These are phyloP conservation scores for Nakataea oryzae DNA, from an alignment of 2,329 filamentous ascomycete genomes.

Conservation along the genomic window DNA sequence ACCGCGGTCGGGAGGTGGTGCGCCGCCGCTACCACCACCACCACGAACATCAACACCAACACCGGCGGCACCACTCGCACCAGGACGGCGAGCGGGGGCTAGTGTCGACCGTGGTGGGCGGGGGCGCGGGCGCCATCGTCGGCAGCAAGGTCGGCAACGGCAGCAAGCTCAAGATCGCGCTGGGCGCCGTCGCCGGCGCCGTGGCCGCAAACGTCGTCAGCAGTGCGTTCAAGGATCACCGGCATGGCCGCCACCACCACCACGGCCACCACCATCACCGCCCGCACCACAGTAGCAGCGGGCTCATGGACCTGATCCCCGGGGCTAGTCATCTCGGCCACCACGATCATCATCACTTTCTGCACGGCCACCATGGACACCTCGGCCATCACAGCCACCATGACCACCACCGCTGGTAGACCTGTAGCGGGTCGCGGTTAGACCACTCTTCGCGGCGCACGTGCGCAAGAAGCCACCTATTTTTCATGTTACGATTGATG, in stretches of 20 bases:
- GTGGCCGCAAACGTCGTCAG: slow-evolving; percentile 41
- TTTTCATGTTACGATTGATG: not conserved
- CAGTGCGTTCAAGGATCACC: slow-evolving; percentile 22
- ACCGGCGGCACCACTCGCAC: slow-evolving; percentile 1
- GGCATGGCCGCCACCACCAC: slow-evolving; percentile 6
- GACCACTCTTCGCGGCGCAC: no score
- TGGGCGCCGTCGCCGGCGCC: slow-evolving; percentile 40
- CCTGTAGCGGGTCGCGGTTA: not conserved
- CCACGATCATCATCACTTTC: not conserved
- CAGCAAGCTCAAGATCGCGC: slow-evolving; percentile 33
- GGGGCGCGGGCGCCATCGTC: slow-evolving; percentile 38
- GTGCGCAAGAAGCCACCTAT: not conserved
- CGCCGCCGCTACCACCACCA: no score
- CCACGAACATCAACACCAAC: not conserved
- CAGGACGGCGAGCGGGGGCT: slow-evolving; percentile 41
- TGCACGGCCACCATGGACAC: not conserved
- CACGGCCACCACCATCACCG: slow-evolving; percentile 4
- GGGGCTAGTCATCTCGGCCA: not conserved
- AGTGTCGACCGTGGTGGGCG: slow-evolving; percentile 39
- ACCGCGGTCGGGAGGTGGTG: slow-evolving; percentile 6
- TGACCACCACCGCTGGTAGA: not conserved
- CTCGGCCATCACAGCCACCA: not conserved
- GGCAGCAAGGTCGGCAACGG: slow-evolving; percentile 45
- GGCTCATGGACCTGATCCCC: slow-evolving; percentile 1
- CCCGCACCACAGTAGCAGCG: not conserved